Evolutionary conservation across 805 yeast species (phyloP).

Genomic region (Zygoascus ofunaensis): DNA sequence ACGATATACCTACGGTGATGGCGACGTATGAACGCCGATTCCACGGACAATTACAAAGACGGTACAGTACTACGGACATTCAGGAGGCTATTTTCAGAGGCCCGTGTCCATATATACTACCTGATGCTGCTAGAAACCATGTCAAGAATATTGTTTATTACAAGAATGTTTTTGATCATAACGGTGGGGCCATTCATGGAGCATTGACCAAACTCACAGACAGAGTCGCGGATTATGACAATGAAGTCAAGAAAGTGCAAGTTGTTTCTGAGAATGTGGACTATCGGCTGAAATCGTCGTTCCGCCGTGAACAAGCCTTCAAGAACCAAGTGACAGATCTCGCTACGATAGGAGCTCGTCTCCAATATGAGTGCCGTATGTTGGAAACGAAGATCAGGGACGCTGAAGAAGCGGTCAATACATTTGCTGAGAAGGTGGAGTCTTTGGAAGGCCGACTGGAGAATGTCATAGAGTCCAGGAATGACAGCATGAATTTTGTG

Average conservation of each 20-base stretch:
- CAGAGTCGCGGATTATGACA: not conserved
- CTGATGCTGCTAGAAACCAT: not conserved
- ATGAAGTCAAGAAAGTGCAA: not conserved
- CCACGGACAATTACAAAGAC: not conserved
- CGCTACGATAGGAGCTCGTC: conserved; percentile 22
- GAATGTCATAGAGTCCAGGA: not conserved
- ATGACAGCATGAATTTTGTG: no score
- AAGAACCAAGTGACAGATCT: conserved; percentile 14
- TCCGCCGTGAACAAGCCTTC: conserved; percentile 6
- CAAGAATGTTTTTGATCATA: not conserved
- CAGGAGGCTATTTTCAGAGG: conserved; percentile 10
- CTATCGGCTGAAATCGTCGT: conserved; percentile 3
- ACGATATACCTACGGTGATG: not conserved
- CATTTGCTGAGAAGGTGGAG: conserved; percentile 34
- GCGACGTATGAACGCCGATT: not conserved
- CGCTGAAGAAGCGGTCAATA: conserved; percentile 49
- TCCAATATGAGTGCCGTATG: conserved; percentile 57
- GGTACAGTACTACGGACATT: conserved; percentile 10
- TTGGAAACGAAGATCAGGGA: conserved; percentile 55
- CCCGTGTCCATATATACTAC: conserved; percentile 2
- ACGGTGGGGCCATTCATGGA: not conserved
- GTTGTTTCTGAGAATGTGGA: not conserved
- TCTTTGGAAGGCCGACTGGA: conserved; percentile 26
- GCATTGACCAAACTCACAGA: not conserved
- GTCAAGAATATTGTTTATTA: conserved; percentile 1